A percentile compares a stretch with the other conserved stretches of the same genome.
These are phyloP conservation scores for Chaetomiaceae sp. DNA, from an alignment of 2,329 filamentous ascomycete species.

Conservation along the genomic window DNA sequence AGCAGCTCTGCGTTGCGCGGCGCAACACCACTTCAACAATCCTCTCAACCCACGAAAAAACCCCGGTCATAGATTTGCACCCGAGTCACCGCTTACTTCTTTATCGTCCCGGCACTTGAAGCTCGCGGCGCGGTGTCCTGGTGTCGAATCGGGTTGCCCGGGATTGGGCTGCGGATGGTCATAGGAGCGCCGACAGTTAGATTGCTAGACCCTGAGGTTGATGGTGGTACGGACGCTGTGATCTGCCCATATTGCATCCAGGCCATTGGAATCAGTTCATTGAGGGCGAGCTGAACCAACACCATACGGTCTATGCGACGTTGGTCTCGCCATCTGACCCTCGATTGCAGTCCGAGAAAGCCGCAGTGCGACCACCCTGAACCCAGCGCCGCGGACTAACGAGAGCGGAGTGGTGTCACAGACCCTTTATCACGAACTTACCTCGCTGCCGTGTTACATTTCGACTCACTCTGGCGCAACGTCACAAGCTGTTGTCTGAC, in stretches of 20 bases:
- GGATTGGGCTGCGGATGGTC: neutral
- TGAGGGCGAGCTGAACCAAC: neutral
- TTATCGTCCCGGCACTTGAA: neutral
- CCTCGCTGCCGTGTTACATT: neutral
- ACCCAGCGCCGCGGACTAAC: constrained; percentile 10
- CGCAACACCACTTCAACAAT: constrained; percentile 3
- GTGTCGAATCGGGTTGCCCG: neutral
- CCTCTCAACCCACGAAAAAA: neutral
- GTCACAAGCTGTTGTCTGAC: neutral
- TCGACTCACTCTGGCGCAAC: neutral
- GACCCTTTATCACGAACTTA: constrained; percentile 2
- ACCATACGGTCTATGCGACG: neutral
- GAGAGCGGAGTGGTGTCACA: neutral
- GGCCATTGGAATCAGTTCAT: neutral
- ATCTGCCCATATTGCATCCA: neutral
- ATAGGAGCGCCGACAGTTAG: neutral
- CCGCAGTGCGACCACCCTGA: constrained; percentile 6
- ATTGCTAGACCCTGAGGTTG: neutral
- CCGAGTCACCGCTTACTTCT: neutral
- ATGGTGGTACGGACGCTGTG: constrained; percentile 2
- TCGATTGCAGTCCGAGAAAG: neutral
- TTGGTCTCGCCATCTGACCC: constrained; percentile 1
- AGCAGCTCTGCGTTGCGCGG: neutral
- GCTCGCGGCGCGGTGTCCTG: neutral
- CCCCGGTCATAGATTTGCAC: neutral